Base-by-base conservation (phyloP, 306 rosid genomes). In the Trifolium pratense region DNA sequence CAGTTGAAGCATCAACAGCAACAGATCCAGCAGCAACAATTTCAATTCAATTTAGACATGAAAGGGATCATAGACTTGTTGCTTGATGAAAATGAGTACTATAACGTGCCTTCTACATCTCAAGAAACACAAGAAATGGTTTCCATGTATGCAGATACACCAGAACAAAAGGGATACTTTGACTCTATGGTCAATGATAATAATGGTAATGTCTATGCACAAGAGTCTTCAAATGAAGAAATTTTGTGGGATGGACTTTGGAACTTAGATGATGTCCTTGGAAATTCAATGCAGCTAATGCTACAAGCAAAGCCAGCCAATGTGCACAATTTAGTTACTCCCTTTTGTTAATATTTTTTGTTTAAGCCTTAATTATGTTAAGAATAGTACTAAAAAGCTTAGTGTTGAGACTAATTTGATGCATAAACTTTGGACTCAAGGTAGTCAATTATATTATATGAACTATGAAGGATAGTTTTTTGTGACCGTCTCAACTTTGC, bases 201-300 rank as follows among this genome's bases (percentile, higher is more conserved):
- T 17, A 29, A 59, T 59, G 78, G 65, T 74, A 85, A 78, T 76
- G 81, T 36, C 31, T 58, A 87, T 25, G 80, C 77, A 65, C 81
- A 80, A 29, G 96, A 87, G 26, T 77, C 87, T 31, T 72, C 77
- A 62, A 82, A 76, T 5, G 92, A 89, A 49, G 97, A 89, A 16
- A 58, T 43, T 23, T 40, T 90, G 18, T 93, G 92, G 98, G 97
- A 91, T 81, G 92, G 93, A 3, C 15, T 89, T 15, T 93, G 98
- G 98, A 87, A 86, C 75, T 75, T 87, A 86, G 98, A 89, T 74
- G 97, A 87, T 78, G 31, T 84, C 84, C 82, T 87, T 68, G 84
- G 82, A 32, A 84, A 71, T 70, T 81, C 75, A 81, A 59, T 70
- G 70, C 87, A 57, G 83, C 84, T 36, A 76, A 40, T 81, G 78